A percentile compares a stretch with the other conserved stretches of the same genome.
These are phyloP conservation scores for Hyphopichia buzzinii DNA, from an alignment of 1,139 yeast genomes.

Conservation along the genomic window DNA sequence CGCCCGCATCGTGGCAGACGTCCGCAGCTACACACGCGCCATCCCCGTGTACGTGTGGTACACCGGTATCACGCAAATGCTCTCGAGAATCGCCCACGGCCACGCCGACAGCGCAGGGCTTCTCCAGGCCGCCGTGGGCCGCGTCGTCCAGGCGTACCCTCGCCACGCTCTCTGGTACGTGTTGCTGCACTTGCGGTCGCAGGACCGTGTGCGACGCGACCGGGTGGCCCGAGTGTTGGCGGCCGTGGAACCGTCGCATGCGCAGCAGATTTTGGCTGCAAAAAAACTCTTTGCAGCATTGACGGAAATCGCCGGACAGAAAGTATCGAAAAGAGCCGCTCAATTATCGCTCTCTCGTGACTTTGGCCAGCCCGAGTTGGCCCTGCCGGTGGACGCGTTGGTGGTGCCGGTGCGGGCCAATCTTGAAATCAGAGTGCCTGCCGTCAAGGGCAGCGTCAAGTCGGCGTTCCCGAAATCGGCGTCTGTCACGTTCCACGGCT, in stretches of 20 bases:
- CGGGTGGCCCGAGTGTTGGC: constrained; percentile 40
- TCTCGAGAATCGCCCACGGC: constrained; percentile 73
- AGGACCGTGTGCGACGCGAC: constrained; percentile 54
- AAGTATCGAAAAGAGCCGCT: constrained; percentile 35
- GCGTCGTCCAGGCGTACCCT: constrained; percentile 67
- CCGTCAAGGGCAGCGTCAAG: constrained; percentile 22
- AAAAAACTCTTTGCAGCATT: constrained; percentile 33
- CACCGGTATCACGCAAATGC: constrained; percentile 79
- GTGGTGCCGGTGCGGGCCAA: constrained; percentile 82
- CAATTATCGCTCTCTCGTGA: constrained; percentile 39
- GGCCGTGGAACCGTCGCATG: constrained; percentile 9
- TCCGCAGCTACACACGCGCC: constrained; percentile 42
- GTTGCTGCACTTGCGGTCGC: constrained; percentile 69
- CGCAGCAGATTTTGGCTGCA: constrained; percentile 18
- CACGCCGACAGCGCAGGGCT: constrained; percentile 56
- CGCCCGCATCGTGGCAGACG: constrained; percentile 50
- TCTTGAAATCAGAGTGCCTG: constrained; percentile 66
- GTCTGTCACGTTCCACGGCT: constrained; percentile 51
- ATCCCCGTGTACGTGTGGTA: constrained; percentile 75
- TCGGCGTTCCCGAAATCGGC: constrained; percentile 56
- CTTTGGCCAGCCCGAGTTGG: constrained; percentile 44
- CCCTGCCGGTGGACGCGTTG: constrained; percentile 57
- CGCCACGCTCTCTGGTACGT: constrained; percentile 84
- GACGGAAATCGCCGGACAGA: constrained; percentile 34
- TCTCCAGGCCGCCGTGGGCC: constrained; percentile 54